A percentile compares a stretch with the other conserved stretches of the same genome.
Conservation (phyloP, 768 basidiomycete species). For the Termitomyces sp. region DNA sequence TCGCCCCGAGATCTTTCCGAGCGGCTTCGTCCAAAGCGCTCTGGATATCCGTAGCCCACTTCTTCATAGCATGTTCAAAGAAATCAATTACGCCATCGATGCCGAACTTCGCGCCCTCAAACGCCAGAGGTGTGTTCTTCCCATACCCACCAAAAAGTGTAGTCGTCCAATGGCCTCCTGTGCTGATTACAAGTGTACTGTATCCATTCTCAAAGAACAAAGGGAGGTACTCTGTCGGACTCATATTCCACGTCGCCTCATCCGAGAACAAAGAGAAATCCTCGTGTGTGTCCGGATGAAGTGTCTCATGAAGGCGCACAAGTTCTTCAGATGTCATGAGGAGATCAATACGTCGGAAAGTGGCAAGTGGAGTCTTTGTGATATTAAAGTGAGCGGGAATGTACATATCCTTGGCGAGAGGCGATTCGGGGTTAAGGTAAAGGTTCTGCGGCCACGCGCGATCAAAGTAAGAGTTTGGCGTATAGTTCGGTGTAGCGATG, state of each 20-base stretch:
- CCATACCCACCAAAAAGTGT: constrained; percentile 37
- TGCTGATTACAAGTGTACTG: constrained; percentile 56
- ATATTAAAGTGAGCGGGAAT: constrained; percentile 52
- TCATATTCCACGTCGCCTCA: constrained; percentile 48
- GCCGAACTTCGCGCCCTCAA: constrained; percentile 32
- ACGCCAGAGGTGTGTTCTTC: not conserved
- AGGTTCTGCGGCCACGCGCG: constrained; percentile 62
- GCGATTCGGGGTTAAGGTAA: constrained; percentile 53
- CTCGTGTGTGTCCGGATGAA: constrained; percentile 22
- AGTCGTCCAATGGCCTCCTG: constrained; percentile 68
- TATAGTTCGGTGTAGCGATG: constrained; percentile 58
- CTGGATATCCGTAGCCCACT: constrained; percentile 52
- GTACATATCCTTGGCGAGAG: constrained; percentile 26
- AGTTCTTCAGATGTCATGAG: constrained; percentile 46
- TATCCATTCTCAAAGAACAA: constrained; percentile 48
- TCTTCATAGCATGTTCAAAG: constrained; percentile 50
- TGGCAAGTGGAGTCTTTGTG: constrained; percentile 51
- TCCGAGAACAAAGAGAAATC: constrained; percentile 46
- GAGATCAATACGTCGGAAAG: constrained; percentile 62
- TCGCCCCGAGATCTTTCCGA: constrained; percentile 12
- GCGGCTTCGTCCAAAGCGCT: constrained; percentile 30
- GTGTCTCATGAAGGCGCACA: constrained; percentile 31
- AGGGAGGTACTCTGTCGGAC: constrained; percentile 46
- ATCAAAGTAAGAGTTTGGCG: constrained; percentile 47
- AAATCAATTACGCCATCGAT: constrained; percentile 51